Percentiles rank a stretch among this genome's conserved stretches.
phyloP scores from a whole-genome alignment of 371 early-diverging fungal genomes.

The Mortierella polycephala region DNA sequence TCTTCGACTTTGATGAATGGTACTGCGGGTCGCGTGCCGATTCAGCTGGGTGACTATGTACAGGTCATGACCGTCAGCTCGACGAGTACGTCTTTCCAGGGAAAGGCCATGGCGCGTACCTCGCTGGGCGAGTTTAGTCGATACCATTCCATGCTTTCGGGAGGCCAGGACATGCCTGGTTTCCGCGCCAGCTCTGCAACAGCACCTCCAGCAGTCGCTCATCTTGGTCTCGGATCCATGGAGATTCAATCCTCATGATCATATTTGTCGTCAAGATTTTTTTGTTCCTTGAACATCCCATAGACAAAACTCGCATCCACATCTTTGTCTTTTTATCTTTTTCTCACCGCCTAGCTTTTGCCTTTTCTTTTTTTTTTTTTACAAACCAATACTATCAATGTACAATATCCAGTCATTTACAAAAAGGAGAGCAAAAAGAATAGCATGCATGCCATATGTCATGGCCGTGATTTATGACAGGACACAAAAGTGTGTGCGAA shows the following conservation, averaged over 20 bases:
- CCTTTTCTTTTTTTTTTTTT: not conserved
- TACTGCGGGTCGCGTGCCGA: conserved; percentile 24
- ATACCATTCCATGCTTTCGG: conserved; percentile 20
- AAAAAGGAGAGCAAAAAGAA: not conserved
- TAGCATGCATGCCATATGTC: too few species aligned
- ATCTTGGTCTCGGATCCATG: conserved; percentile 11
- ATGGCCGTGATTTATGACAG: not conserved
- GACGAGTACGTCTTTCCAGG: conserved; percentile 52
- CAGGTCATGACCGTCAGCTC: conserved; percentile 49
- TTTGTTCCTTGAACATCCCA: too few species aligned
- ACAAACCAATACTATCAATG: not conserved
- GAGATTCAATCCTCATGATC: conserved; percentile 8
- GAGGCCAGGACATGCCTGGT: not conserved
- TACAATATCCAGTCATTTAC: not conserved
- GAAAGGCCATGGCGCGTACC: conserved; percentile 46
- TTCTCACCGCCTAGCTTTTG: too few species aligned
- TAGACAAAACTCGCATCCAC: too few species aligned
- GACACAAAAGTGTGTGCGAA: not conserved
- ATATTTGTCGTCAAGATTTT: too few species aligned
- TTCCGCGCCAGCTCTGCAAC: not conserved
- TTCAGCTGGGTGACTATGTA: conserved; percentile 55
- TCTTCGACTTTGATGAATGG: not conserved
- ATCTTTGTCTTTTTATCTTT: too few species aligned
- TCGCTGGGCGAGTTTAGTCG: conserved; percentile 35
- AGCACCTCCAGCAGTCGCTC: conserved; percentile 5